Conservation (phyloP, 2,329 filamentous ascomycete species). For the Macrophomina pseudophaseolina region DNA sequence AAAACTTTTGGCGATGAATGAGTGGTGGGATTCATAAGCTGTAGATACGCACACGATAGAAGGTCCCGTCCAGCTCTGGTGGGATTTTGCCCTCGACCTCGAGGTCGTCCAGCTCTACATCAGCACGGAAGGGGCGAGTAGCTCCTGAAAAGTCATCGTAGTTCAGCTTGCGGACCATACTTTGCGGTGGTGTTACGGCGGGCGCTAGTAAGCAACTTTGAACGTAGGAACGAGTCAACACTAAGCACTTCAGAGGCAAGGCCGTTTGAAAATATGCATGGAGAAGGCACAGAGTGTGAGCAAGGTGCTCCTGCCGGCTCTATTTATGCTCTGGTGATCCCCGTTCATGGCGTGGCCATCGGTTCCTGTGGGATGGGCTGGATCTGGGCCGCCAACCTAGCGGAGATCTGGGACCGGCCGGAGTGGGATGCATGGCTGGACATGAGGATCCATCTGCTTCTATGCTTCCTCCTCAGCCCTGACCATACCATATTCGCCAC, state of each 20-base stretch:
- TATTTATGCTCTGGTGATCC: not conserved
- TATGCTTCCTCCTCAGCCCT: not conserved
- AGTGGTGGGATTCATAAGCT: no score
- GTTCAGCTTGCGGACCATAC: not conserved
- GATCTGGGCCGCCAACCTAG: not conserved
- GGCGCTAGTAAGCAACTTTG: not conserved
- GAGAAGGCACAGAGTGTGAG: no score
- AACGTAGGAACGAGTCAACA: slow-evolving; percentile 4
- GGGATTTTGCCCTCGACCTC: slow-evolving; percentile 29
- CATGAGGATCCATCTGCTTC: not conserved
- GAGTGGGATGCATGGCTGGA: not conserved
- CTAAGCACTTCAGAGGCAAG: not conserved
- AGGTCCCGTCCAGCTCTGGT: slow-evolving; percentile 29
- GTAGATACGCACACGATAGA: slow-evolving; percentile 1
- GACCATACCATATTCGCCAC: not conserved
- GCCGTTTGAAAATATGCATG: not conserved
- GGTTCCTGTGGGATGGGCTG: slow-evolving; percentile 1
- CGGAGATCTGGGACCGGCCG: not conserved
- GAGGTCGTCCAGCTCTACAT: slow-evolving; percentile 3
- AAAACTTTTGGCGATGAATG: not conserved
- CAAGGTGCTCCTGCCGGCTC: not conserved
- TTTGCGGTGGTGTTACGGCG: not conserved
- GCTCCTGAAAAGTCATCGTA: slow-evolving; percentile 12
- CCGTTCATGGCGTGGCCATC: not conserved
- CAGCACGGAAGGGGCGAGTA: slow-evolving; percentile 7